Evolutionary conservation across 1,139 yeast genomes (phyloP).

Genomic region (Geotrichum reessii): DNA sequence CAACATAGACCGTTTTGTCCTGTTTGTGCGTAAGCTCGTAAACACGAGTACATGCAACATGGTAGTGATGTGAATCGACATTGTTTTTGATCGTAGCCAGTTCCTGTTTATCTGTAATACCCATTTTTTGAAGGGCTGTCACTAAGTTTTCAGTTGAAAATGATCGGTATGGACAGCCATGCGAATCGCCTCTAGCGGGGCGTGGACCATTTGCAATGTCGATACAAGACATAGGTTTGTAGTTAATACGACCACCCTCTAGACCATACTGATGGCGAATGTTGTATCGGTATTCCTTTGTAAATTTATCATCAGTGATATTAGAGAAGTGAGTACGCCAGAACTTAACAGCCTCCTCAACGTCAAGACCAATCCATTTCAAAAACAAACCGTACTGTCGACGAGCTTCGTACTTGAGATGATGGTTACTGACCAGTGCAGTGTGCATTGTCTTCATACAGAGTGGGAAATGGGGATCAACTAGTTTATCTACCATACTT

Average conservation of each 20-base stretch:
- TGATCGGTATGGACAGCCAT: constrained; percentile 92
- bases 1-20: constrained; percentile 32
- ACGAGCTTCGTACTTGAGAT: constrained; percentile 76
- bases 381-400: constrained; percentile 79
- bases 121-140: constrained; percentile 55
- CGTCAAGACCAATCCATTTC: constrained; percentile 80
- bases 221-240: constrained; percentile 80
- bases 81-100: constrained; percentile 60
- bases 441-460: constrained; percentile 70
- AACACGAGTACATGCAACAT: constrained; percentile 84
- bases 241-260: constrained; percentile 83
- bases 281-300: constrained; percentile 82
- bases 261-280: constrained; percentile 85
- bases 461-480: constrained; percentile 67
- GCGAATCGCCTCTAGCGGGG: constrained; percentile 67
- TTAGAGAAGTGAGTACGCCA: constrained; percentile 73
- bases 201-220: constrained; percentile 67
- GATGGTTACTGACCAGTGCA: constrained; percentile 55
- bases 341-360: constrained; percentile 82
- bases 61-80: constrained; percentile 61
- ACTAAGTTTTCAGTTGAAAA: constrained; percentile 57
- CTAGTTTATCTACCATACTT: constrained; percentile 51
- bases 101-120: constrained; percentile 59
- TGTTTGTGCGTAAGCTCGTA: constrained; percentile 70
- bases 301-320: constrained; percentile 66